Evolutionary conservation across 2,329 filamentous ascomycete species (phyloP), one percentile per base, ranked within the genome.

Genomic region (Sporothrix pseudoabietina): DNA sequence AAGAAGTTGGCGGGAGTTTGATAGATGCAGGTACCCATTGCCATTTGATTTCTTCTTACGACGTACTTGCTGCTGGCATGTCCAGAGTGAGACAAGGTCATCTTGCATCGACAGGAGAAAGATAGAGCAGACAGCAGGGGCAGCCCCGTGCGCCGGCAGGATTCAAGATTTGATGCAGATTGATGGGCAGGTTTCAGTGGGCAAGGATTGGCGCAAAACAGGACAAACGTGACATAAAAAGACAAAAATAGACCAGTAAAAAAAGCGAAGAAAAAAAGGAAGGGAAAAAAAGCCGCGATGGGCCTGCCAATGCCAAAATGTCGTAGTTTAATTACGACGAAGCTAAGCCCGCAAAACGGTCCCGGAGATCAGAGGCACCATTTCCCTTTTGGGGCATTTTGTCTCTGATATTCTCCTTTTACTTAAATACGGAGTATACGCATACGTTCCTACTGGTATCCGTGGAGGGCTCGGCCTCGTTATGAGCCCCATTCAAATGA

Each of bases 251-350:
- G 69, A 59, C n/a, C 49, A 32, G 10, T 26, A 55, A 30, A 41
- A 49, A 41, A 69, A 55, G 32, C 2, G 26, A 26, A 26, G 26
- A 61, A 71, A 71, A 57, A 71, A 47, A 71, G 54, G 47, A 22
- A 61, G n/a, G 10, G 10, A 55, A 30, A 41, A 41, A 69, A 55
- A n/a, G 66, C 66, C 66, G 47, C 47, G 47, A 69, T 54, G 66
- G 66, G 66, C 16, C 35, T 35, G 35, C 35, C 35, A 35, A 35
- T 69, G 65, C 44, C 66, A 52, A 55, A 69, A 44, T 57, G 52
- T 59, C 52, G 22, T 59, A 59, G 69, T 71, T 71, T 47, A 49
- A 71, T 71, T 71, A 22, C 68, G 68, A 71, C 14, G 69, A 71
- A 39, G 69, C 54, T 61, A 61, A 70, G 19, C 49, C 35, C 39